A percentile compares a stretch with the other conserved stretches of the same genome.
phyloP scores from a whole-genome alignment of 2,329 filamentous ascomycete species.

The Aspergillus aculeatus region DNA sequence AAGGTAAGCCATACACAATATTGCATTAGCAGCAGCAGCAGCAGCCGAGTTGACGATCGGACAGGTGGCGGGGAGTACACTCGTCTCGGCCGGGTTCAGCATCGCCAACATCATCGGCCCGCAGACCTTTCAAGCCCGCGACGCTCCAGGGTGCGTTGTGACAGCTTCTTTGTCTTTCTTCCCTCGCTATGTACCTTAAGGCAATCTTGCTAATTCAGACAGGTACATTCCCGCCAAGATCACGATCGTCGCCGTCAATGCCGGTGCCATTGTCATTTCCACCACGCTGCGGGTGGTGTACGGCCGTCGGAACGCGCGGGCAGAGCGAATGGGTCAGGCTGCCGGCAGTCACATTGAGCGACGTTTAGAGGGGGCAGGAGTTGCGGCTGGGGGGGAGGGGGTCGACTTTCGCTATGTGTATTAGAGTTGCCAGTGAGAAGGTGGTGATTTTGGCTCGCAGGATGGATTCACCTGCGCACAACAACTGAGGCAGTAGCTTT shows the following conservation, averaged over 20 bases:
- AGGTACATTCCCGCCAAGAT: constrained; percentile 38
- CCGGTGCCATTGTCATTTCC: constrained; percentile 28
- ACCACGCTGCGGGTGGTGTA: constrained; percentile 26
- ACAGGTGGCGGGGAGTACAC: constrained; percentile 46
- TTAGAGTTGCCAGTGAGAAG: neutral
- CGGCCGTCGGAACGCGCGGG: constrained; percentile 25
- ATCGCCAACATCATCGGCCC: constrained; percentile 38
- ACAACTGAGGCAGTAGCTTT: too few relatives aligned
- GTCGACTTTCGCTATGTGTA: constrained; percentile 33
- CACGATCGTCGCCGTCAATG: constrained; percentile 37
- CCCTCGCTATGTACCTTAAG: too few relatives aligned
- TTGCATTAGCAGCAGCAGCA: neutral
- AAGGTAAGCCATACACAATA: constrained; percentile 22
- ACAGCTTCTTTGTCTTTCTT: too few relatives aligned
- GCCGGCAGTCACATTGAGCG: constrained; percentile 24
- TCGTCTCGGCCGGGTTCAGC: constrained; percentile 46
- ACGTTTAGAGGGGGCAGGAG: constrained; percentile 17
- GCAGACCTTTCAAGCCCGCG: constrained; percentile 45
- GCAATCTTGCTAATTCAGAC: neutral
- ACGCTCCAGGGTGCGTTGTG: constrained; percentile 40
- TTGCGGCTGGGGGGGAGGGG: constrained; percentile 17
- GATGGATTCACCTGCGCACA: too few relatives aligned
- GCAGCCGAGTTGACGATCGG: too few relatives aligned
- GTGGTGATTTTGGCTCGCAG: too few relatives aligned
- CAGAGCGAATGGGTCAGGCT: constrained; percentile 19